Evolutionary conservation across 768 basidiomycete species (phyloP).

Genomic region (Boletus fagicola): DNA sequence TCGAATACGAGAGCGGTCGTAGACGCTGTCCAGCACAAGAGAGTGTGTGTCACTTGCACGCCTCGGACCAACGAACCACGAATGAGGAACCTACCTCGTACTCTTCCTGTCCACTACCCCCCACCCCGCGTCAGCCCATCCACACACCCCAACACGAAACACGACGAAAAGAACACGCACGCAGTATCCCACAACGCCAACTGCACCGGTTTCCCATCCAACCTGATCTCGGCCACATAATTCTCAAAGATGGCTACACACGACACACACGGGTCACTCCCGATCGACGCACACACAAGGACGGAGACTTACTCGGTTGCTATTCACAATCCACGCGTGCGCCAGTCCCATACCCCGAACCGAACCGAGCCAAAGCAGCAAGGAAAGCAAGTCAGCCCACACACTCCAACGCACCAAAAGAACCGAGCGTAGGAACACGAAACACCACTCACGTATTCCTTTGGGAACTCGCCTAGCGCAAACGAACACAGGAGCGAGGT

Average conservation of each 20-base stretch:
- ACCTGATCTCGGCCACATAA: conserved; percentile 95
- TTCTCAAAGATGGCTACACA: conserved; percentile 86
- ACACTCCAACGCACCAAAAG: background rate
- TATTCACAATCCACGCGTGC: conserved; percentile 13
- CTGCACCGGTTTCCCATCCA: conserved; percentile 97
- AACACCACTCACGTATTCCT: conserved; percentile 78
- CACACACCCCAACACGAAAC: background rate
- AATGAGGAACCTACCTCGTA: conserved; percentile 55
- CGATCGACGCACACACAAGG: background rate
- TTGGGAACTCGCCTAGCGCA: conserved; percentile 91
- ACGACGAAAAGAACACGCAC: conserved; percentile 48
- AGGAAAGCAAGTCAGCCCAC: background rate
- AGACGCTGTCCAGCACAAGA: conserved; percentile 54
- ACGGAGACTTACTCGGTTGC: conserved; percentile 49
- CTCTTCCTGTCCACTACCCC: conserved; percentile 89
- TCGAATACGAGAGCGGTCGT: conserved; percentile 95
- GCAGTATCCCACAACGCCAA: conserved; percentile 99
- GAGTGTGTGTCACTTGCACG: background rate
- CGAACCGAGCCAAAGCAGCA: background rate
- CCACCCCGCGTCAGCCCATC: background rate
- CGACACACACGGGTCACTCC: background rate
- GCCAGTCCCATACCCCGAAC: background rate
- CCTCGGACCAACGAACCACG: background rate
- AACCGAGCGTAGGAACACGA: background rate
- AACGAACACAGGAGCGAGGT: conserved; percentile 89